These are phyloP conservation scores for Syncephalastrum contaminatum DNA, from an alignment of 371 early-diverging fungal genomes.

Conservation along the genomic window DNA sequence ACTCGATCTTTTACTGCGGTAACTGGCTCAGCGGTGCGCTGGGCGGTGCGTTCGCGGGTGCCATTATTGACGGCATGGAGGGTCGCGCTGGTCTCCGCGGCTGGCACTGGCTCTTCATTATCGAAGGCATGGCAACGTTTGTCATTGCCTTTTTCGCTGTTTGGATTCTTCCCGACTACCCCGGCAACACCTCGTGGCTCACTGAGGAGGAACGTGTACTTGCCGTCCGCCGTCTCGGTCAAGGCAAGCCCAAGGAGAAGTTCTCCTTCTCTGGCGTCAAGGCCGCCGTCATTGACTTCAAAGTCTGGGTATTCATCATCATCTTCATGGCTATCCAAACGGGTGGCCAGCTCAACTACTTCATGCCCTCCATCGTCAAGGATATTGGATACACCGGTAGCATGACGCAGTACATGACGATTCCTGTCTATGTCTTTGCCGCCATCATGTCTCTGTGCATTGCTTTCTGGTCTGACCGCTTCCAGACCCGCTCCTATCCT, in stretches of 20 bases:
- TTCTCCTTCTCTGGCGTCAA: conserved; percentile 11
- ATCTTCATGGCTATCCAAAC: conserved; percentile 20
- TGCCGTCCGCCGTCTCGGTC: conserved; percentile 29
- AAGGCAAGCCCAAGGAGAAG: conserved; percentile 13
- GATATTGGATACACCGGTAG: conserved; percentile 15
- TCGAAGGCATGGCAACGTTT: conserved; percentile 17
- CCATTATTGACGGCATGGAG: conserved; percentile 14
- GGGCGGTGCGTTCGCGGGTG: conserved; percentile 15
- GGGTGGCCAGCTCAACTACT: conserved; percentile 16
- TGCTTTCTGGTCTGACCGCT: conserved; percentile 10
- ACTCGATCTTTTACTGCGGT: conserved; percentile 17
- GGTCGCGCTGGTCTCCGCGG: conserved; percentile 15
- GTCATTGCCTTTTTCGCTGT: conserved; percentile 20
- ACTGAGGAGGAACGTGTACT: conserved; percentile 39
- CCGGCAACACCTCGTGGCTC: conserved; percentile 44
- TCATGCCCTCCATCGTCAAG: conserved; percentile 12
- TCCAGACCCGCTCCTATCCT: conserved; percentile 7
- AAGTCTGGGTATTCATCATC: conserved; percentile 16
- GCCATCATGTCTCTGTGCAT: conserved; percentile 13
- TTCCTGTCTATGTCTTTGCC: conserved; percentile 15
- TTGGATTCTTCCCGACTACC: conserved; percentile 43
- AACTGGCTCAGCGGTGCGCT: conserved; percentile 15
- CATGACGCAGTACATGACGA: conserved; percentile 20
- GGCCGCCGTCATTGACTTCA: conserved; percentile 11
- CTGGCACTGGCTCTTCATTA: conserved; percentile 20